These are phyloP conservation scores for Ascochyta viciae-villosae DNA, from an alignment of 2,329 filamentous ascomycete species.

Conservation along the genomic window DNA sequence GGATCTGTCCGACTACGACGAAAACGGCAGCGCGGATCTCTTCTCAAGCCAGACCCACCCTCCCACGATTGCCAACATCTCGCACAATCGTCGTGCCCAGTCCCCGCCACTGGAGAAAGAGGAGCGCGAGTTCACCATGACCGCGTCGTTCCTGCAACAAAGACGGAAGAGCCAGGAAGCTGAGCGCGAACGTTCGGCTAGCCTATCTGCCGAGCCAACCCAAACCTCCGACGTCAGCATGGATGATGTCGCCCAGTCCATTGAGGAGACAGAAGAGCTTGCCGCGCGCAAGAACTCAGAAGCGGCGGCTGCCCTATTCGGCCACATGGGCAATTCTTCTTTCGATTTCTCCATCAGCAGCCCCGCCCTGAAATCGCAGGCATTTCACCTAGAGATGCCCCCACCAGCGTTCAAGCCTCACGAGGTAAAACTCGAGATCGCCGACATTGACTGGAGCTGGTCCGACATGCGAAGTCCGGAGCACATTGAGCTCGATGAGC, in stretches of 20 bases:
- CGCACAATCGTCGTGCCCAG: constrained; percentile 73
- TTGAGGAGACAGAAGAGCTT: constrained; percentile 56
- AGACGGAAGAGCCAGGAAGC: constrained; percentile 55
- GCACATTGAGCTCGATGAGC: constrained; percentile 88
- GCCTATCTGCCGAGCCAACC: constrained; percentile 46
- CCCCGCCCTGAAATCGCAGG: constrained; percentile 52
- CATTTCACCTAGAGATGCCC: constrained; percentile 43
- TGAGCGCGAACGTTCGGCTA: constrained; percentile 50
- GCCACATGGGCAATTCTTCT: constrained; percentile 49
- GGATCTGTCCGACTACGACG: constrained; percentile 89
- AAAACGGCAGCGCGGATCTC: constrained; percentile 62
- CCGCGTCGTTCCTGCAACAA: constrained; percentile 80
- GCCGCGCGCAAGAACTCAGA: constrained; percentile 59
- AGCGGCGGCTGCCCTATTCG: constrained; percentile 58
- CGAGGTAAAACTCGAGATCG: constrained; percentile 41
- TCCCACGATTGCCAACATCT: constrained; percentile 52
- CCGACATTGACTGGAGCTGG: constrained; percentile 44
- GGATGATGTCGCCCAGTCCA: constrained; percentile 48
- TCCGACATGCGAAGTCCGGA: constrained; percentile 74
- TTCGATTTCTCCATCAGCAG: constrained; percentile 54
- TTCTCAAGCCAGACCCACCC: constrained; percentile 62
- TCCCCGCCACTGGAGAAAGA: constrained; percentile 92
- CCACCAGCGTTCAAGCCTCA: constrained; percentile 41
- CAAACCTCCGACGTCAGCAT: constrained; percentile 40
- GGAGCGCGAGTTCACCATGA: constrained; percentile 96